Evolutionary conservation across 192 early-diverging fungal species (phyloP), one percentile per base, ranked within the genome.

Genomic region (Coemansia sp.): DNA sequence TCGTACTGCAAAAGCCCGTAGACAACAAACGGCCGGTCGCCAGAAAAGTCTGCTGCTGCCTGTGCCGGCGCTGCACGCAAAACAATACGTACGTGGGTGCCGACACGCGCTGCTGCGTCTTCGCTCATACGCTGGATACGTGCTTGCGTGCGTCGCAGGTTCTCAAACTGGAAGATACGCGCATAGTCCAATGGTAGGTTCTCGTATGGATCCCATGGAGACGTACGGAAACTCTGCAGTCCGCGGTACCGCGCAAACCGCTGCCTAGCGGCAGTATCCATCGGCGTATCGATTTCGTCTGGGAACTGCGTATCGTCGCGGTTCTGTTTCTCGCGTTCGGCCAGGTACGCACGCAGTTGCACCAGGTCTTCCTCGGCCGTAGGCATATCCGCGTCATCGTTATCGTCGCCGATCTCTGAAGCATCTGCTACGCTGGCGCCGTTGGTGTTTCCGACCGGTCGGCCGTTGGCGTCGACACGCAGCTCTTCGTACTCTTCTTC

Each of bases 141-240:
- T 61, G 87, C 80, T 82, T 92, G 89, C 20, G 95, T 94, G 68
- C 90, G 85, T 50, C 79, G 78, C 51, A 92, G 91, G 84, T 92
- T 96, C 70, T 94, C 89, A 67, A 97, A 96, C 82, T 96, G 93
- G 86, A 97, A 99, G 61, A 99, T 96, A 52, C 93, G 90, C 31
- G 87, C 88, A 75, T 97, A 99, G 75, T 99, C 97, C 33, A 94
- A 81, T 0, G 97, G 97, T 63, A 99, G 83, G 79, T 97, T 97
- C 80, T 99, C 97, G 85, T 95, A 95, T 8, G 96, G 91, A 75
- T 99, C 97, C 97, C 97, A 99, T 12, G 96, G 91, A 4, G 93
- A 96, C 16, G 92, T 96, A 66, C 95, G 84, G 84, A 97, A 96
- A 56, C 89, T 92, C 75, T 96, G 91, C 60, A 99, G 85, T 25